Base-by-base conservation (phyloP, 176 grass and related monocot species). In the Urochloa ruziziensis region DNA sequence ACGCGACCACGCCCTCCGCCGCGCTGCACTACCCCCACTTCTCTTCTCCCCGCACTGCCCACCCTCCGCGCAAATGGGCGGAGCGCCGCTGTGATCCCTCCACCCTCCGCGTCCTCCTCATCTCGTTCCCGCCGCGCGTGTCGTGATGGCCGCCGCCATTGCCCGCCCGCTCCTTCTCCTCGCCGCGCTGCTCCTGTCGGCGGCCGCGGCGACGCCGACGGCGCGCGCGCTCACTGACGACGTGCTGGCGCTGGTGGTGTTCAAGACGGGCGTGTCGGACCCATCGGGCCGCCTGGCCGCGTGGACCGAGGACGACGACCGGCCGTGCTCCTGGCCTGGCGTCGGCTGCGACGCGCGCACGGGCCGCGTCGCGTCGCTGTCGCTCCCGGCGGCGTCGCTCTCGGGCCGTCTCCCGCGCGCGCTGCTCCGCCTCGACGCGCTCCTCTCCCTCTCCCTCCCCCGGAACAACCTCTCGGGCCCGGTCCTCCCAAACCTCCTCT, bases 231-330 rank as follows among this genome's bases (percentile, higher is more conserved):
- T 98, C 11, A 98, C 92, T 87, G 93, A 95, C 84, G 96, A 98
- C 62, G 96, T 95, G 43, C 96, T 98, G 34, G 96, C 93, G 19
- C 80, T 98, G 72, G 94, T 98, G 25, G 96, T 95, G 47, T 98
- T 98, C 91, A 98, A 98, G 82, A 92, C 89, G 18, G 96, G 85
- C 82, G 63, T 98, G 1, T 62, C 66, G 35, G 91, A 95, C 85
- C 96, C 89, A 12, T 44, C 77, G 47, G 88, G 82, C 66, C 86
- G 82, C 74, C 96, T 98, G 75, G 76, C 85, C 28, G 54, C 83
- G 25, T 98, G 96, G 96, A 95, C 92, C 28, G 96, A 98, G 91
- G 96, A 98, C 78, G 91, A 94, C 66, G 93, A 98, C 71, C 77
- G 88, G 47, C 89, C 96, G 10, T 98, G 96, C 75, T 52, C 76